Percentiles rank a stretch among this genome's conserved stretches.
Conservation (phyloP, 2,329 filamentous ascomycete species). For the Penicillium sp. region DNA sequence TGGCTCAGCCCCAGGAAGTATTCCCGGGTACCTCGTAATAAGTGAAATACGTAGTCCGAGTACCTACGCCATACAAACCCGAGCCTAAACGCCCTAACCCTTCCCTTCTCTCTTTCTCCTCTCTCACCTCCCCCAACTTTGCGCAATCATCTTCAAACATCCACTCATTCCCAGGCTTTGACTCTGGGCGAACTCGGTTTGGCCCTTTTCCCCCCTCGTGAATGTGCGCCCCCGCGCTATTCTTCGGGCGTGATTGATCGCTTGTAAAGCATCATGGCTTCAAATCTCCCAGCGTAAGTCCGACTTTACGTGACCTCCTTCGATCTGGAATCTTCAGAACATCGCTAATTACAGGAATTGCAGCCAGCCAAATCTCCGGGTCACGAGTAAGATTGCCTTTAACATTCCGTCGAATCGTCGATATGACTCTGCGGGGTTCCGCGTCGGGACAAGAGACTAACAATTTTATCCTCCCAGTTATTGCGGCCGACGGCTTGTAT, state of each 20-base stretch:
- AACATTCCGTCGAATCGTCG: conserved; percentile 11
- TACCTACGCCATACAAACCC: conserved; percentile 21
- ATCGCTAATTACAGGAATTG: conserved; percentile 15
- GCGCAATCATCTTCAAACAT: conserved; percentile 11
- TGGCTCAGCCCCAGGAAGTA: conserved; percentile 23
- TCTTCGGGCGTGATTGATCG: conserved; percentile 38
- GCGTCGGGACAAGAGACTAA: conserved; percentile 20
- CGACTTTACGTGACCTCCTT: conserved; percentile 4
- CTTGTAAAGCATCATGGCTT: conserved; percentile 48
- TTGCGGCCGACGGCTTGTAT: conserved; percentile 96
- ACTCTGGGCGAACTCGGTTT: conserved; percentile 14
- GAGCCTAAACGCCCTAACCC: conserved; percentile 17
- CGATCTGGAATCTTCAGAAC: conserved; percentile 4
- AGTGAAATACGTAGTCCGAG: conserved; percentile 17
- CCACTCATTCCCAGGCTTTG: conserved; percentile 14
- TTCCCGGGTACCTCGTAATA: conserved; percentile 15
- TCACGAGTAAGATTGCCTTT: conserved; percentile 67
- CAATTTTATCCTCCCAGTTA: conserved; percentile 61
- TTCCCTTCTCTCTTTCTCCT: conserved; percentile 17
- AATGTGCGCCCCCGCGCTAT: conserved; percentile 36
- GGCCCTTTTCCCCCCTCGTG: conserved; percentile 20
- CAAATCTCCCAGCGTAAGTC: conserved; percentile 62
- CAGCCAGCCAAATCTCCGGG: conserved; percentile 80
- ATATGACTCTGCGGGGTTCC: conserved; percentile 23
- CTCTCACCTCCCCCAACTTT: conserved; percentile 16